These are phyloP conservation scores for Fraxinus quadrangulata DNA, from an alignment of 257 asterid genomes.

Conservation along the genomic window DNA sequence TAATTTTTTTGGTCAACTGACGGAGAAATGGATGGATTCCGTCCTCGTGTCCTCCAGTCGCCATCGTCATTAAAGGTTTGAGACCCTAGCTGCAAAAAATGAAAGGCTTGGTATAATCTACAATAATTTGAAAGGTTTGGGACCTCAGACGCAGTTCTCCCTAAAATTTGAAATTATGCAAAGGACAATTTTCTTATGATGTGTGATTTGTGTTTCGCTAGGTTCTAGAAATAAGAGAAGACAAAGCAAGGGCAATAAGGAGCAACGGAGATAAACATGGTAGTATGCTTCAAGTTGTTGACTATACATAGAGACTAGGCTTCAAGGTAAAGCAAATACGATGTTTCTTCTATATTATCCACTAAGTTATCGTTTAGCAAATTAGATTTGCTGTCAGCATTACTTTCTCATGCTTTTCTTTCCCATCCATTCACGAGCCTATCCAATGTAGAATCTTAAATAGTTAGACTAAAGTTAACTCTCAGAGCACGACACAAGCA, in stretches of 20 bases:
- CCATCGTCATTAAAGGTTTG: too few relatives aligned
- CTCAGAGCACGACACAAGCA: neutral
- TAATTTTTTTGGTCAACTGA: too few relatives aligned
- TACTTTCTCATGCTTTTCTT: neutral
- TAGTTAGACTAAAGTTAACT: neutral
- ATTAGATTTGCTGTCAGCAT: neutral
- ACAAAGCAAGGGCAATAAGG: slow-evolving; percentile 69
- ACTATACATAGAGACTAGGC: slow-evolving; percentile 42
- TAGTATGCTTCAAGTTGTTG: slow-evolving; percentile 66
- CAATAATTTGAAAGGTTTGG: too few relatives aligned
- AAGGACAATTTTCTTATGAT: slow-evolving; percentile 5
- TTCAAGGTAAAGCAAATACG: neutral
- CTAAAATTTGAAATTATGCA: neutral
- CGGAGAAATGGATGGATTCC: too few relatives aligned
- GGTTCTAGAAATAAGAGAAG: slow-evolving; percentile 85
- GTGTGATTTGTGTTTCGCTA: slow-evolving; percentile 28
- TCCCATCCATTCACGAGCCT: neutral
- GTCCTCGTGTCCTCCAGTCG: too few relatives aligned
- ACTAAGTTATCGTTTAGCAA: neutral
- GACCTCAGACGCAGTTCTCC: too few relatives aligned
- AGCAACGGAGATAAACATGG: slow-evolving; percentile 52
- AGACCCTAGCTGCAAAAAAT: too few relatives aligned
- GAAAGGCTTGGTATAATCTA: too few relatives aligned
- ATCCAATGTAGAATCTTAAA: neutral
- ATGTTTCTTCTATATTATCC: neutral